Evolutionary conservation across 2,329 filamentous ascomycete species (phyloP).

Genomic region (Scedosporium dehoogii): DNA sequence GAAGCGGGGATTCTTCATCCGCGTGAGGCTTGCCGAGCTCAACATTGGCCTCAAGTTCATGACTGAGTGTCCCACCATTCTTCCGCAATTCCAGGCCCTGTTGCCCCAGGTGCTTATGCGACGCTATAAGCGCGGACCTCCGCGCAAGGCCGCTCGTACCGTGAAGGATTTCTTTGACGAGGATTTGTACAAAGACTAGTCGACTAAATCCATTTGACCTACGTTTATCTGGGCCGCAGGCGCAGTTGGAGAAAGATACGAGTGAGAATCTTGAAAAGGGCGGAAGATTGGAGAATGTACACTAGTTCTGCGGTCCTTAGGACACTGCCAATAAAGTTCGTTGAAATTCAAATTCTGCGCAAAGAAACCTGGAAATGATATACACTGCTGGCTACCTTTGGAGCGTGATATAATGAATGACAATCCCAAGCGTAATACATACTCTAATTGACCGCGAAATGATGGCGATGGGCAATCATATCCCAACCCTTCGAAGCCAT

Average conservation of each 20-base stretch:
- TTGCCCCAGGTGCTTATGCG: conserved; percentile 62
- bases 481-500: too few relatives aligned
- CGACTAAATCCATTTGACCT: too few relatives aligned
- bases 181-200: not conserved
- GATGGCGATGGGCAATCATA: not conserved
- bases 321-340: too few relatives aligned
- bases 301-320: too few relatives aligned
- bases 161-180: conserved; percentile 14
- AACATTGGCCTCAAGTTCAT: conserved; percentile 57
- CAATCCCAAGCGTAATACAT: not conserved
- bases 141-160: conserved; percentile 33
- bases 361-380: not conserved
- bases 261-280: too few relatives aligned
- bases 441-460: not conserved
- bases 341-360: not conserved
- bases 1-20: conserved; percentile 55
- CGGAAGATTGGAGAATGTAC: too few relatives aligned
- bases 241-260: too few relatives aligned
- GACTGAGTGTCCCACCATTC: conserved; percentile 43
- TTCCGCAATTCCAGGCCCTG: conserved; percentile 54
- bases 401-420: not conserved
- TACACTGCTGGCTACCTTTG: not conserved
- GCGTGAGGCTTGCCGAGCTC: conserved; percentile 43
- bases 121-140: conserved; percentile 48
- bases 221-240: too few relatives aligned